phyloP scores from a whole-genome alignment of 1,284 basidiomycete species.

The Ganoderma lucidum region DNA sequence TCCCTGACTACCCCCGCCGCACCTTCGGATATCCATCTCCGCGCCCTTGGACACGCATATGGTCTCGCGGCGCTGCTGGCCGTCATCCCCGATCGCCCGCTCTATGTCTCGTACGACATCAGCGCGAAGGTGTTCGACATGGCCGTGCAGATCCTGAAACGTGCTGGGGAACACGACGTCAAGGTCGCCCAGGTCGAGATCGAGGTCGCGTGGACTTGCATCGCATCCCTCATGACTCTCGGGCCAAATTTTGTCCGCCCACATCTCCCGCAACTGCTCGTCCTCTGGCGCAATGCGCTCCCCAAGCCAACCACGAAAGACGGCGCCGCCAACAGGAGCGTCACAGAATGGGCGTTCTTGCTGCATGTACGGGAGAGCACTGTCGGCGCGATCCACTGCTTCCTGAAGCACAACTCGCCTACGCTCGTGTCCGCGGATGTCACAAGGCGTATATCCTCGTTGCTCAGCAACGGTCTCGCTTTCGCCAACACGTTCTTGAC shows the following conservation, averaged over 20 bases:
- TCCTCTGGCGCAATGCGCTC: constrained; percentile 96
- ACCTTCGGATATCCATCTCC: constrained; percentile 74
- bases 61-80: constrained; percentile 90
- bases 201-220: constrained; percentile 94
- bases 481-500: constrained; percentile 82
- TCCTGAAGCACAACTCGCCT: constrained; percentile 82
- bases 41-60: constrained; percentile 88
- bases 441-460: constrained; percentile 84
- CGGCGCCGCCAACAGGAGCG: constrained; percentile 68
- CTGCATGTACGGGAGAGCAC: constrained; percentile 93
- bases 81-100: constrained; percentile 85
- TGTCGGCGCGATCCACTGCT: constrained; percentile 88
- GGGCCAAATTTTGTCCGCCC: constrained; percentile 94
- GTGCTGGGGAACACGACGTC: constrained; percentile 91
- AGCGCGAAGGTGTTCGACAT: constrained; percentile 92
- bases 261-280: constrained; percentile 91
- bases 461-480: constrained; percentile 90
- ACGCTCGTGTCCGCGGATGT: constrained; percentile 91
- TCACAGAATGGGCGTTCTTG: constrained; percentile 91
- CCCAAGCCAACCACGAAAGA: constrained; percentile 96
- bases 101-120: constrained; percentile 96
- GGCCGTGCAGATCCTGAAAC: constrained; percentile 90
- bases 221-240: constrained; percentile 91
- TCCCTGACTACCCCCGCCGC: constrained; percentile 73
- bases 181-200: constrained; percentile 86